Percentiles rank a stretch among this genome's conserved stretches.
Conservation (phyloP, 768 basidiomycete genomes). For the Psilocybe cubensis region DNA sequence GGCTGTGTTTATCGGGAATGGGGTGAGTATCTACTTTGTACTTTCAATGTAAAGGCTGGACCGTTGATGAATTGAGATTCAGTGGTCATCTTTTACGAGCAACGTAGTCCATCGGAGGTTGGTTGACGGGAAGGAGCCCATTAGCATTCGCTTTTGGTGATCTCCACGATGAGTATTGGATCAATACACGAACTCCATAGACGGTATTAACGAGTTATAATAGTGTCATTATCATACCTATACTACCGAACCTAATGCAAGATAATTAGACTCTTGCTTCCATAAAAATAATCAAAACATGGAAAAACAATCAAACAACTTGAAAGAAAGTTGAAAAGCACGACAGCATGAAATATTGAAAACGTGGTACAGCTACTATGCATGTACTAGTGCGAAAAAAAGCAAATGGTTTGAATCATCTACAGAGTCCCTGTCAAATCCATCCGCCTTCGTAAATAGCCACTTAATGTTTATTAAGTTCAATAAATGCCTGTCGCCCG, state of each 20-base stretch:
- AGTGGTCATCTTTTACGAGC: constrained; percentile 57
- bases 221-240: background rate
- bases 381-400: background rate
- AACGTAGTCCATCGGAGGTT: constrained; percentile 52
- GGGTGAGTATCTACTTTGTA: constrained; percentile 39
- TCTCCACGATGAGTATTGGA: background rate
- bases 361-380: background rate
- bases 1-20: constrained; percentile 58
- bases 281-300: background rate
- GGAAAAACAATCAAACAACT: too few relatives aligned
- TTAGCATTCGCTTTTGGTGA: constrained; percentile 47
- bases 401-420: background rate
- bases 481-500: constrained; percentile 18
- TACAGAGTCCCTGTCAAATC: background rate
- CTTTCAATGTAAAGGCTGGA: background rate
- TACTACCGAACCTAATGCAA: background rate
- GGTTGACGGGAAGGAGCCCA: constrained; percentile 44
- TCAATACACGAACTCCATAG: constrained; percentile 1
- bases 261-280: background rate
- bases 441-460: background rate
- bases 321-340: background rate
- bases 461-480: constrained; percentile 13
- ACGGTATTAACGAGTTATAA: constrained; percentile 1
- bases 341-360: background rate
- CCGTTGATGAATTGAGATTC: background rate